A percentile compares a stretch with the other conserved stretches of the same genome.
Evolutionary conservation across 768 basidiomycete species (phyloP).

Genomic region (Trametes cubensis): DNA sequence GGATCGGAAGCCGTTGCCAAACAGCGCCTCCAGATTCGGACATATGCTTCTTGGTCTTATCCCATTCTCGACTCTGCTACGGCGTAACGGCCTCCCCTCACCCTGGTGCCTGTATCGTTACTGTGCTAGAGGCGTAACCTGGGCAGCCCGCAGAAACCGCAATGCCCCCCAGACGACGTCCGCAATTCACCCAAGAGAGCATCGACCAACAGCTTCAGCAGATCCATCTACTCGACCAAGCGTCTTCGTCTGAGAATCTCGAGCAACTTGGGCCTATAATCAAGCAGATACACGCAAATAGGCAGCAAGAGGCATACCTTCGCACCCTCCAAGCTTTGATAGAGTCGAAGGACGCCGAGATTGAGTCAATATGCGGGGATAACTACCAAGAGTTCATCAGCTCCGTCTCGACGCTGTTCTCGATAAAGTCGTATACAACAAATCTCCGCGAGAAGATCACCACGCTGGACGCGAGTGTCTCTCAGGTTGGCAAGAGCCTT

Average conservation of each 20-base stretch:
- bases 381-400: conserved; percentile 99
- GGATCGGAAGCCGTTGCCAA: conserved; percentile 35
- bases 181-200: conserved; percentile 76
- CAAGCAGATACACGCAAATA: conserved; percentile 86
- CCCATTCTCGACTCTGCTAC: not conserved
- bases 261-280: conserved; percentile 95
- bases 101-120: not conserved
- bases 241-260: conserved; percentile 89
- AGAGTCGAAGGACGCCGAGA: conserved; percentile 93
- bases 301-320: conserved; percentile 88
- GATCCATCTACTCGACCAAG: conserved; percentile 85
- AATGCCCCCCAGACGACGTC: conserved; percentile 77
- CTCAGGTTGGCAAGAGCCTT: conserved; percentile 82
- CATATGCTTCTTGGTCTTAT: not conserved
- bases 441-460: conserved; percentile 90
- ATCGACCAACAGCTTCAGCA: conserved; percentile 91
- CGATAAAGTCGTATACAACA: conserved; percentile 94
- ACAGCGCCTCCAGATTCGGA: conserved; percentile 19
- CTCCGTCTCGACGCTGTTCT: conserved; percentile 94
- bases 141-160: not conserved
- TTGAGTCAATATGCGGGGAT: conserved; percentile 92
- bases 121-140: not conserved
- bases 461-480: conserved; percentile 85
- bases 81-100: not conserved
- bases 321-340: conserved; percentile 85